These are phyloP conservation scores for Westerdykella aurantiaca DNA, from an alignment of 2,329 filamentous ascomycete genomes.

Conservation along the genomic window DNA sequence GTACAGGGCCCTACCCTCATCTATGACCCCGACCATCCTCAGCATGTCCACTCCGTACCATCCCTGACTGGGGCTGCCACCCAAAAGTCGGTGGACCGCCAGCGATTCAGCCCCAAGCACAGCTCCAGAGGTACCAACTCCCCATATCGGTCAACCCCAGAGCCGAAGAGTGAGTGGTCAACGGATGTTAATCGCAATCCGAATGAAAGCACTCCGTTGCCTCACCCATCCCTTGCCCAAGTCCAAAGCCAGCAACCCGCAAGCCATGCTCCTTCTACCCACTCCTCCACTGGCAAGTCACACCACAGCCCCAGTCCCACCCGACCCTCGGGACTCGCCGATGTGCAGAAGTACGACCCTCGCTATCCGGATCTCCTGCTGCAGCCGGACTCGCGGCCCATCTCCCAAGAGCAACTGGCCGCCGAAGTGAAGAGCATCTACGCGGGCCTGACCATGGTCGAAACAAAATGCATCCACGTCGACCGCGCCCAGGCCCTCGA, in stretches of 20 bases:
- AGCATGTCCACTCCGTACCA: conserved; percentile 14
- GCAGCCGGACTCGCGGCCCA: conserved; percentile 58
- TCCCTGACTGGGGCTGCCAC: conserved; percentile 10
- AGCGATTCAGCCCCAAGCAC: conserved; percentile 18
- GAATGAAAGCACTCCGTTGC: background rate
- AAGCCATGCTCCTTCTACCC: background rate
- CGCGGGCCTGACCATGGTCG: conserved; percentile 71
- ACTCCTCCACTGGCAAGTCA: background rate
- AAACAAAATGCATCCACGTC: conserved; percentile 75
- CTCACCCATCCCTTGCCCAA: background rate
- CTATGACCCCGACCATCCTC: conserved; percentile 23
- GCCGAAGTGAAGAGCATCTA: conserved; percentile 76
- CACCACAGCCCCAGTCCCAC: background rate
- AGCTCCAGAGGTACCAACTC: conserved; percentile 9
- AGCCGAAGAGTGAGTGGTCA: conserved; percentile 21
- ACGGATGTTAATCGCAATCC: conserved; percentile 16
- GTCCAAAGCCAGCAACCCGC: background rate
- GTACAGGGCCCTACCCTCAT: conserved; percentile 16
- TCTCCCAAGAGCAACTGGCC: conserved; percentile 67
- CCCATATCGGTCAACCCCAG: conserved; percentile 17
- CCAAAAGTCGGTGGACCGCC: conserved; percentile 15
- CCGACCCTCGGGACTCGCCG: too few relatives aligned
- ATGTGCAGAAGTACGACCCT: background rate
- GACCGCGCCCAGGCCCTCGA: conserved; percentile 53
- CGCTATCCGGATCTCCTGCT: conserved; percentile 32